Conservation (phyloP, 352 stramenopile genomes). For the Phytophthora nicotianae region DNA sequence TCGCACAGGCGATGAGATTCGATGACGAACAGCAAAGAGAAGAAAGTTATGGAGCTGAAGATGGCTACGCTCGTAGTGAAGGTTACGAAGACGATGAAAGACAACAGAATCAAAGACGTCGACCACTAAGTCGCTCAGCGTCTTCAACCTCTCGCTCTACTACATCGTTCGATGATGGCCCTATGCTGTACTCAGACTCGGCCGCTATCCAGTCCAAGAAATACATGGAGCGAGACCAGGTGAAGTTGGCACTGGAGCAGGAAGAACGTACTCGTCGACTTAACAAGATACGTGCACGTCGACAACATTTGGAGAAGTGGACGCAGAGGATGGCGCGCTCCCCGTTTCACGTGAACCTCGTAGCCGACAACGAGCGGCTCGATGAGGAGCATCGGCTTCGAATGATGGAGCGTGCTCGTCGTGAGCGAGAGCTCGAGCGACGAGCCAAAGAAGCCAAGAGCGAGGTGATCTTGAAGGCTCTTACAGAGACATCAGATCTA, state of each 20-base stretch:
- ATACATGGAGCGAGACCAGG: constrained; percentile 71
- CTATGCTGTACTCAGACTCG: constrained; percentile 54
- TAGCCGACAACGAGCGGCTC: constrained; percentile 94
- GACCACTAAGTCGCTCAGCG: constrained; percentile 26
- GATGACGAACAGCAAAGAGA: constrained; percentile 38
- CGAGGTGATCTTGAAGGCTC: constrained; percentile 92
- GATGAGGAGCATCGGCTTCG: constrained; percentile 91
- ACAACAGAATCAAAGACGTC: constrained; percentile 4
- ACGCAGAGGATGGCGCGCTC: constrained; percentile 90
- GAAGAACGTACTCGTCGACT: constrained; percentile 62
- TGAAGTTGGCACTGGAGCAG: constrained; percentile 62
- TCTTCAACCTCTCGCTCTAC: constrained; percentile 31
- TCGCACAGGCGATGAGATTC: constrained; percentile 43
- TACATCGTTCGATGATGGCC: constrained; percentile 36
- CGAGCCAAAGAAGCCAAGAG: constrained; percentile 90
- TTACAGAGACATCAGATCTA: constrained; percentile 90
- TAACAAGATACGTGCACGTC: constrained; percentile 64
- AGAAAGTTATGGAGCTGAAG: constrained; percentile 16
- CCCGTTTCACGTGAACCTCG: constrained; percentile 93
- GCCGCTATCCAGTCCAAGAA: constrained; percentile 85
- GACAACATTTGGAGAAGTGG: constrained; percentile 81
- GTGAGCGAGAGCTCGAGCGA: constrained; percentile 67
- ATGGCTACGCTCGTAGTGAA: constrained; percentile 7
- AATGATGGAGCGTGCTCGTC: constrained; percentile 72
- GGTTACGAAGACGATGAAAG: constrained; percentile 9